These are phyloP conservation scores for Apiosordaria backusii DNA, from an alignment of 495 filamentous ascomycete species.

Conservation along the genomic window DNA sequence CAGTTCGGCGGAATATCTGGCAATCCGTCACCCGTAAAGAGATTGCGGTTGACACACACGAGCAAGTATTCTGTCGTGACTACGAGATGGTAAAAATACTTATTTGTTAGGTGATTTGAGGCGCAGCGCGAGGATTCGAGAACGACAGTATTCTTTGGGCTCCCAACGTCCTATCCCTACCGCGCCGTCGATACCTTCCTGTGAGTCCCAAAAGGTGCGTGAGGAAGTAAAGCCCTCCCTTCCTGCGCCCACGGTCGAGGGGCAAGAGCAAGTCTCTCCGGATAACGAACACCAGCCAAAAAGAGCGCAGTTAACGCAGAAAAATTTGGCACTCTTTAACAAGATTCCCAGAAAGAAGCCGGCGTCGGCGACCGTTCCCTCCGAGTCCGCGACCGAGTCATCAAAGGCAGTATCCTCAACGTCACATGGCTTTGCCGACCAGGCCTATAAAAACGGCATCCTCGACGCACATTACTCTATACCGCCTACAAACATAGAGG, in stretches of 20 bases:
- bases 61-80: slow-evolving; percentile 13
- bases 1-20: slow-evolving; percentile 18
- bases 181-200: slow-evolving; percentile 23
- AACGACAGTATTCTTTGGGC: slow-evolving; percentile 10
- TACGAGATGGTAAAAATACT: slow-evolving; percentile 17
- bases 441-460: slow-evolving; percentile 30
- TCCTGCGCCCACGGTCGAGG: not conserved
- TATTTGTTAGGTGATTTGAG: slow-evolving; percentile 18
- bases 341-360: slow-evolving; percentile 22
- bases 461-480: slow-evolving; percentile 21
- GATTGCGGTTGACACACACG: slow-evolving; percentile 24
- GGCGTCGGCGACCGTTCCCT: slow-evolving; percentile 1
- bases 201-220: too few relatives aligned
- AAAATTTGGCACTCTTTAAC: slow-evolving; percentile 22
- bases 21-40: slow-evolving; percentile 22
- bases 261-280: slow-evolving; percentile 4
- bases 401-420: slow-evolving; percentile 28
- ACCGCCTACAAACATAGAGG: slow-evolving; percentile 29
- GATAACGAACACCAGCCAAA: not conserved
- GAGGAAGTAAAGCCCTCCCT: too few relatives aligned
- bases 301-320: slow-evolving; percentile 1
- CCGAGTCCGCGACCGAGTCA: slow-evolving; percentile 16
- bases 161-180: slow-evolving; percentile 17
- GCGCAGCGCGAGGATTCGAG: slow-evolving; percentile 8
- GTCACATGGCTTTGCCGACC: slow-evolving; percentile 25